Base-by-base conservation (phyloP, 2,329 filamentous ascomycete genomes). In the Beauveria pseudobassiana region DNA sequence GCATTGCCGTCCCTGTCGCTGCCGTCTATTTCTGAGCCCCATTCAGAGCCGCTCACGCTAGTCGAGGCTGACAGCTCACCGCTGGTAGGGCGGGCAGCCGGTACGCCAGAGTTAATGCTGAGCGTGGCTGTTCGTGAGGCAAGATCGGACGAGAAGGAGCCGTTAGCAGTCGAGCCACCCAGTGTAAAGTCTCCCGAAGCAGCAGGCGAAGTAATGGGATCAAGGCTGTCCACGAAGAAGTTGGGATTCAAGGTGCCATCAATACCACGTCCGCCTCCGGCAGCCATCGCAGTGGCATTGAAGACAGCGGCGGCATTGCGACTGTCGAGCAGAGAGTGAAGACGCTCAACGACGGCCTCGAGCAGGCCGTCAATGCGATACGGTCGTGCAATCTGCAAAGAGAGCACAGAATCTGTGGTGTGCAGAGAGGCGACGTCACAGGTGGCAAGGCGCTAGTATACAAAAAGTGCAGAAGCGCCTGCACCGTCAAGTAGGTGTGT, bases 261-360 rank as follows among this genome's bases (percentile, higher is more conserved):
- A 30, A 93, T 90, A 53, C 90, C 90, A 53, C 92, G 86, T 0
- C 95, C 95, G 28, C 95, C 93, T 12, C 95, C 95, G 1, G 95
- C 95, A 0, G 93, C 95, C 95, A 98, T 98, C 59, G 95, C 95
- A 0, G 93, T 95, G 0, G 95, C 95, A 67, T 99, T 99, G 80
- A 99, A 99, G 0, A 99, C 93, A 6, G 95, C 95, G 0, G 95
- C 95, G 0, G 95, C 93, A 67, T 98, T 99, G 52, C 93, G 85
- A 53, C 91, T 95, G 72, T 99, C 95, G 4, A 99, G 84, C 0
- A 96, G 84, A 34, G 90, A 83, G 70, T 99, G 95, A 0, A 99
- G 81, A 8, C 93, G 86, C 74, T 98, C 92, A 10, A 98, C 91
- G 1, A 96, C 91, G 0, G 91, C 91, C 76, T 99, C 95, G 1